These are phyloP conservation scores for Senecio squalidus DNA, from an alignment of 140 eudicot genomes.

Conservation along the genomic window DNA sequence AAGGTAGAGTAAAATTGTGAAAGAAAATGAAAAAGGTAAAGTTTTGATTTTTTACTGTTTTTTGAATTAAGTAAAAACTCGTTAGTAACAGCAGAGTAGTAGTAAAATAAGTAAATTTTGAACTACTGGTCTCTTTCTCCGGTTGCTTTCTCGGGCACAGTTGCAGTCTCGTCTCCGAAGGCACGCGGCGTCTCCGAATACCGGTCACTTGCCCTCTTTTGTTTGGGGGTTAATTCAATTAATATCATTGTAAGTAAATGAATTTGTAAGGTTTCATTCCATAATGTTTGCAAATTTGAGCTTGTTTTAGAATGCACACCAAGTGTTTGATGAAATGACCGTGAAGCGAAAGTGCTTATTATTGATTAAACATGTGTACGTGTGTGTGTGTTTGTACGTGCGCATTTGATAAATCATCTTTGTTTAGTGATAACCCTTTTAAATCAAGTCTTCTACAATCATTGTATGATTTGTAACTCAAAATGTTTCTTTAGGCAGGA, in stretches of 20 bases:
- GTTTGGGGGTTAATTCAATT: background rate
- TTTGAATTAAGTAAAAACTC: too few relatives aligned
- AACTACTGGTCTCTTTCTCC: too few relatives aligned
- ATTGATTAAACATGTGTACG: background rate
- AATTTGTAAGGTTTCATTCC: background rate
- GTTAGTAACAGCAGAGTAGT: too few relatives aligned
- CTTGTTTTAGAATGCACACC: background rate
- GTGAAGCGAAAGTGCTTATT: too few relatives aligned
- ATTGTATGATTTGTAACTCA: background rate
- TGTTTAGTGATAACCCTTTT: background rate
- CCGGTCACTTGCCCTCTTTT: background rate
- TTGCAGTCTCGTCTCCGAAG: too few relatives aligned
- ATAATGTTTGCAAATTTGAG: background rate
- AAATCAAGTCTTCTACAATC: background rate
- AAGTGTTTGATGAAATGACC: background rate
- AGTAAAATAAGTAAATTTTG: too few relatives aligned
- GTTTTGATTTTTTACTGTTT: too few relatives aligned
- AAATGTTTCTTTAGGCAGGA: slow-evolving; percentile 3
- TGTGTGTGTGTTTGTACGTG: background rate
- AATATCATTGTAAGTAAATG: background rate
- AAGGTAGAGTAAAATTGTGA: too few relatives aligned
- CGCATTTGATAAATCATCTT: background rate
- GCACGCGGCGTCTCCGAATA: too few relatives aligned
- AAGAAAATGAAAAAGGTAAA: too few relatives aligned
- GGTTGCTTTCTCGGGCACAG: too few relatives aligned